phyloP scores from a whole-genome alignment of 2,329 filamentous ascomycete species.

The Sporothrix protearum region DNA sequence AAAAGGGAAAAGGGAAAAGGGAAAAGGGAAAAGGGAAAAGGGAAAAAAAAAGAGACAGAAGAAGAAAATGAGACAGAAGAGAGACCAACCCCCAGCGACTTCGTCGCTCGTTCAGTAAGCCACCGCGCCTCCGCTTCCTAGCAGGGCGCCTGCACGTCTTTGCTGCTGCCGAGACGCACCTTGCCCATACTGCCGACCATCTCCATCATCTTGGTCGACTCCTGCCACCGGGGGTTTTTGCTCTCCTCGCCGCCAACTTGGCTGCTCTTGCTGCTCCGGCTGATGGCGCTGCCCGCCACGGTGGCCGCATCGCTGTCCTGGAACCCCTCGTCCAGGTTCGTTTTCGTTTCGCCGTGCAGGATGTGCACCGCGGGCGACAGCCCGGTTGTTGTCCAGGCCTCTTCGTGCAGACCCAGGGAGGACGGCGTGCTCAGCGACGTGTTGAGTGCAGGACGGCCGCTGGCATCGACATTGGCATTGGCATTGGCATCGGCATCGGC shows the following conservation, averaged over 20 bases:
- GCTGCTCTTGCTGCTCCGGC: background rate
- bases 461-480: background rate
- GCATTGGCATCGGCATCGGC: background rate
- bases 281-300: background rate
- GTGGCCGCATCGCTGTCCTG: constrained; percentile 2
- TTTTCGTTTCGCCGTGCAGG: background rate
- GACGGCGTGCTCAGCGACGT: constrained; percentile 17
- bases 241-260: background rate
- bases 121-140: no score
- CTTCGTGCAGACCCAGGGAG: constrained; percentile 20
- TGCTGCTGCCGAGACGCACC: constrained; percentile 21
- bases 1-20: no score
- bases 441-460: constrained; percentile 1
- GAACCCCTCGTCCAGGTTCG: background rate
- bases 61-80: background rate
- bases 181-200: constrained; percentile 25
- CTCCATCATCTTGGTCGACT: constrained; percentile 25
- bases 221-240: constrained; percentile 15
- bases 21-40: no score
- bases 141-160: constrained; percentile 25
- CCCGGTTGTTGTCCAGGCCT: constrained; percentile 15
- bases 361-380: constrained; percentile 8
- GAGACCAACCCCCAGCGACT: no score
- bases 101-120: no score
- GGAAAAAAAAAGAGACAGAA: background rate